phyloP scores from a whole-genome alignment of 495 filamentous ascomycete species.

The Stereocaulon alpinum region DNA sequence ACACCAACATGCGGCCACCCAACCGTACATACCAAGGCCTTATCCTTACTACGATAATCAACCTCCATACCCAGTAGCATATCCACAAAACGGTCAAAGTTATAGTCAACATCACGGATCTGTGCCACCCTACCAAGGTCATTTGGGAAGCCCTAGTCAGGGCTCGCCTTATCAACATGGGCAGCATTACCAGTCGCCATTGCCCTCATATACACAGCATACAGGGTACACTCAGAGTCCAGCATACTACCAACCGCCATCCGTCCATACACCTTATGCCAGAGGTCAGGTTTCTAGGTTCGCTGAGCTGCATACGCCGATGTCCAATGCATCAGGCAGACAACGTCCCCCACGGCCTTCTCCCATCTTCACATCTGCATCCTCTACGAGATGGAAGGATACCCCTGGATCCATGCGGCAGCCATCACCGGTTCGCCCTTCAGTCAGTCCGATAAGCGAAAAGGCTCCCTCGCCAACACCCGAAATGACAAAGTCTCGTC shows the following conservation, averaged over 20 bases:
- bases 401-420: conserved; percentile 24
- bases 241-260: conserved; percentile 18
- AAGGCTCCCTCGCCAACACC: conserved; percentile 32
- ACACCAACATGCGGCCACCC: conserved; percentile 12
- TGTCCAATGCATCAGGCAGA: conserved; percentile 21
- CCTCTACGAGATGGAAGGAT: conserved; percentile 43
- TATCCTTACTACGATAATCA: conserved; percentile 14
- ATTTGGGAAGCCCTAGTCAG: background rate
- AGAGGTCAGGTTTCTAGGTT: conserved; percentile 12
- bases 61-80: conserved; percentile 16
- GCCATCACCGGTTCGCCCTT: conserved; percentile 38
- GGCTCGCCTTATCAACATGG: conserved; percentile 3
- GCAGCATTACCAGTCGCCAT: conserved; percentile 16
- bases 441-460: conserved; percentile 46
- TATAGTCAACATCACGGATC: conserved; percentile 13
- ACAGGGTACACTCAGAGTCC: conserved; percentile 11
- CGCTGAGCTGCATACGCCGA: conserved; percentile 16
- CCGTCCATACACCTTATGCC: conserved; percentile 20
- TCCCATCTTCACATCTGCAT: conserved; percentile 35
- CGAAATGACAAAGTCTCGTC: conserved; percentile 29
- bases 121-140: conserved; percentile 15
- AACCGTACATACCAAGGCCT: conserved; percentile 1
- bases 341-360: conserved; percentile 31
- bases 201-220: conserved; percentile 14
- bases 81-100: conserved; percentile 16